A percentile compares a stretch with the other conserved stretches of the same genome.
phyloP scores from a whole-genome alignment of 345 rosid genomes.

The Gossypium arboreum region DNA sequence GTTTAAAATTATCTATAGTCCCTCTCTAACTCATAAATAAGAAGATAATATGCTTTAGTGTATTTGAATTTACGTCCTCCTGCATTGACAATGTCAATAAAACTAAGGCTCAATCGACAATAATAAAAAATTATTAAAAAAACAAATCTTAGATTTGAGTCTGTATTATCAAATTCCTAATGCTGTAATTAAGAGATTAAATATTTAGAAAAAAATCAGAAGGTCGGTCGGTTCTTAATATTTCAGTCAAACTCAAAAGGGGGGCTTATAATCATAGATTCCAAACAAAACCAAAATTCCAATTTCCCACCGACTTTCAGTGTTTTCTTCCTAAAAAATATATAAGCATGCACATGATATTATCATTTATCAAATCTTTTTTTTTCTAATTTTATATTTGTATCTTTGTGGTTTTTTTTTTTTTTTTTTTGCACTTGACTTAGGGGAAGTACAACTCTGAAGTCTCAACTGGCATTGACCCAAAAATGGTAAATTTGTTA shows the following conservation, averaged over 20 bases:
- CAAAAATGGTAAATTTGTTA: too few species aligned
- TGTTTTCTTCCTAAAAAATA: background rate
- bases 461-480: too few species aligned
- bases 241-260: background rate
- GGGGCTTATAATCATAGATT: background rate
- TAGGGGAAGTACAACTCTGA: too few species aligned
- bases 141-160: background rate
- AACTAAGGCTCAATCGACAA: too few species aligned
- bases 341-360: too few species aligned
- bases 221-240: background rate
- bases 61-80: accelerated
- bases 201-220: background rate
- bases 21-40: accelerated
- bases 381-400: too few species aligned
- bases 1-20: too few species aligned
- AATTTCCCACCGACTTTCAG: background rate
- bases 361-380: too few species aligned
- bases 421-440: too few species aligned
- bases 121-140: background rate
- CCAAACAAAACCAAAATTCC: conserved; percentile 4
- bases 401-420: too few species aligned
- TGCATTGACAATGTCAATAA: too few species aligned
- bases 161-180: background rate
- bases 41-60: accelerated
- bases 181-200: background rate